Base-by-base conservation (phyloP, 148 eudicot genomes). In the Arbutus unedo region DNA sequence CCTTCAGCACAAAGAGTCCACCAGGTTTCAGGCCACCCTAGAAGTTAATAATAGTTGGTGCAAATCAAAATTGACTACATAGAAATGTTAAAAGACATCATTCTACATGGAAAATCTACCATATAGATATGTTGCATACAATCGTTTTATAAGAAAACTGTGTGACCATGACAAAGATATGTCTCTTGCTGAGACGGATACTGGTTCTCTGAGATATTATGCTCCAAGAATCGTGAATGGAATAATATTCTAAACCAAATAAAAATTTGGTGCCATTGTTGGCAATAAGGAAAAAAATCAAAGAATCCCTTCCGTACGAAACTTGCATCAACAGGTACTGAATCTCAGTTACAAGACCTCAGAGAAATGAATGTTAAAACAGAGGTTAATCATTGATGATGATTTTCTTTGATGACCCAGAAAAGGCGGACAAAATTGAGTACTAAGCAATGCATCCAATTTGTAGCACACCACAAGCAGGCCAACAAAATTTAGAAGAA, bases 1-100 rank as follows among this genome's bases (percentile, higher is more conserved):
- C 99, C 90, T 96, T 96, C 86, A 96, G 71, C 83, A 94, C 84
- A 81, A 96, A 94, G 81, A 91, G 81, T 60, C 99, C 99, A 67
- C 97, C 98, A 11, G 98, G 93, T 88, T 94, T 96, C 80, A 96
- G 94, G 82, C 98, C 99, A 87, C 66, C 89, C 98, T 95, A 83
- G 73, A 82, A 54, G 67, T 79, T 41, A 73, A 72, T 18, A 50
- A 18, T 4, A 80, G 80, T 81, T 47, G 72, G 48, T 18, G 19
- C 53, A 74, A 64, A 59, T 43, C 50, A 81, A 19, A 60, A 82
- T 76, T 45, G 47, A 76, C 57, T 50, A 43, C 16, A 64, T 1
- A 51, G 57, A 41, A 64, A 47, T 45, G 14, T 66, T 66, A 8
- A 47, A 21, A 25, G 5, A 18, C 50, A 80, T 50, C 76, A 31